Percentiles rank a stretch among this genome's conserved stretches.
phyloP scores from a whole-genome alignment of 768 basidiomycete genomes.

The Dentipellis fragilis region DNA sequence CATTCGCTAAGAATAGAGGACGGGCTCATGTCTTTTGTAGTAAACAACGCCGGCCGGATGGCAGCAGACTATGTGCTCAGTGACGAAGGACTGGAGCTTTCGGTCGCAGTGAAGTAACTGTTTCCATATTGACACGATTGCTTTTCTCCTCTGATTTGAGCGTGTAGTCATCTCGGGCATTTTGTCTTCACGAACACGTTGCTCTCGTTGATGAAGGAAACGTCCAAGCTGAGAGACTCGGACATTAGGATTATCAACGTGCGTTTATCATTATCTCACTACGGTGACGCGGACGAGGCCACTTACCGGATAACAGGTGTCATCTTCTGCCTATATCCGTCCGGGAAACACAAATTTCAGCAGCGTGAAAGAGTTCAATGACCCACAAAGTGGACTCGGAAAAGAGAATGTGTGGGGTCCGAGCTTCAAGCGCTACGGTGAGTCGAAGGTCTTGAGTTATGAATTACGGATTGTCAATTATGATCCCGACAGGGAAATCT shows the following conservation, averaged over 20 bases:
- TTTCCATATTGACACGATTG: too few relatives aligned
- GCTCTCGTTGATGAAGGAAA: conserved; percentile 22
- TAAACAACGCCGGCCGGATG: conserved; percentile 40
- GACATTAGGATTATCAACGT: conserved; percentile 25
- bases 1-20: neutral
- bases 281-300: neutral
- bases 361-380: neutral
- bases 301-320: neutral
- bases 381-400: neutral
- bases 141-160: neutral
- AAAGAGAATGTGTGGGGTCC: neutral
- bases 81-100: conserved; percentile 24
- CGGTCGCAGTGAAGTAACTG: conserved; percentile 34
- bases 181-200: conserved; percentile 20
- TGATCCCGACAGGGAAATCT: neutral
- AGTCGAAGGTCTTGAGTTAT: neutral
- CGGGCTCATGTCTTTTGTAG: conserved; percentile 18
- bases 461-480: neutral
- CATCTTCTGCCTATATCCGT: neutral
- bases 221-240: conserved; percentile 16
- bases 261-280: neutral
- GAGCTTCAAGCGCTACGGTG: neutral
- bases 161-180: conserved; percentile 19
- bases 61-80: conserved; percentile 10
- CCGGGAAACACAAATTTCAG: neutral